Conservation (phyloP, 257 asterid genomes). For the Scutellaria baicalensis region DNA sequence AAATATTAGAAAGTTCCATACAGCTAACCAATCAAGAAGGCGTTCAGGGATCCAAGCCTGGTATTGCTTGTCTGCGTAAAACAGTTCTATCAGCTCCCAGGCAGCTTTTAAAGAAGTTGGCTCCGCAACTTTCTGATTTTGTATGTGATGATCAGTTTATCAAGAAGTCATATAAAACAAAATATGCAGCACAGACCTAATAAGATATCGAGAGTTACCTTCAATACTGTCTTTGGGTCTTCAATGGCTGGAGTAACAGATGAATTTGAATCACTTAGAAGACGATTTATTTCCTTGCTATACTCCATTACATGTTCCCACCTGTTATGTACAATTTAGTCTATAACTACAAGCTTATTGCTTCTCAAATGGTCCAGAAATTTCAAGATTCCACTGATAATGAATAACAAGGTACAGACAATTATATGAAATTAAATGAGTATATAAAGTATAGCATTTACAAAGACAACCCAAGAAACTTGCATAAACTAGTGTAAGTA, state of each 20-base stretch:
- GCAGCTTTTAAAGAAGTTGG: slow-evolving; percentile 83
- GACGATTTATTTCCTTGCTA: slow-evolving; percentile 69
- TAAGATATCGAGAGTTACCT: slow-evolving; percentile 33
- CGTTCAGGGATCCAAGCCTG: slow-evolving; percentile 84
- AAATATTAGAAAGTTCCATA: slow-evolving; percentile 33
- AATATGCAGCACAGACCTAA: slow-evolving; percentile 8
- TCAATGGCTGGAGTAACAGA: slow-evolving; percentile 49
- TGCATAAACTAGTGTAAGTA: not conserved
- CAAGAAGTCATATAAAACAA: slow-evolving; percentile 4
- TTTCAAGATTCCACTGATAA: not conserved
- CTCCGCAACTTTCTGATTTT: slow-evolving; percentile 52
- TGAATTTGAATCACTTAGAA: slow-evolving; percentile 53
- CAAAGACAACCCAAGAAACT: not conserved
- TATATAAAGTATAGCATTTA: not conserved
- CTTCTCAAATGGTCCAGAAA: slow-evolving; percentile 2
- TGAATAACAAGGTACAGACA: not conserved
- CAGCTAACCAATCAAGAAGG: slow-evolving; percentile 89
- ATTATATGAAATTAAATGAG: not conserved
- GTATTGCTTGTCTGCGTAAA: slow-evolving; percentile 81
- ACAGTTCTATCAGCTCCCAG: slow-evolving; percentile 92
- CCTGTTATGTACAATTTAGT: slow-evolving; percentile 36
- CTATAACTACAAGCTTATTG: not conserved
- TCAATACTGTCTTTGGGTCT: slow-evolving; percentile 57
- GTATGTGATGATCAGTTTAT: slow-evolving; percentile 9
- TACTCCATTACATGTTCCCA: slow-evolving; percentile 82